A percentile compares a stretch with the other conserved stretches of the same genome.
These are phyloP conservation scores for Cytospora leucostoma DNA, from an alignment of 2,329 filamentous ascomycete genomes.

Conservation along the genomic window DNA sequence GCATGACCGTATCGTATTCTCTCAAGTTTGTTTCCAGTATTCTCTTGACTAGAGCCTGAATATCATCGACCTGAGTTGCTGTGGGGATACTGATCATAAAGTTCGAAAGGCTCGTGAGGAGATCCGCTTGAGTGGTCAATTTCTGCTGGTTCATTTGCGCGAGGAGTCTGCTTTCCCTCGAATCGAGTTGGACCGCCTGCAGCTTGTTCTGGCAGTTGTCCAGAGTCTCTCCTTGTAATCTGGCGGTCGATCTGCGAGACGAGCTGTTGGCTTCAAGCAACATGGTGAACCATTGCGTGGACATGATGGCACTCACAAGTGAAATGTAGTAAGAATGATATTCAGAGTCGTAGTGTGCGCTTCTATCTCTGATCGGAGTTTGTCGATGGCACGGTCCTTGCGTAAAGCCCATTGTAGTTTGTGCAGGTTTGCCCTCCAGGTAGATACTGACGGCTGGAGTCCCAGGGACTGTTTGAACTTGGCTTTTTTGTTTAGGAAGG, in stretches of 20 bases:
- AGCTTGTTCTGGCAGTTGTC: not conserved
- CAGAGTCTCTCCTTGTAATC: not conserved
- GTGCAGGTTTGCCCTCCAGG: not conserved
- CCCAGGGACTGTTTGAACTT: slow-evolving; percentile 3
- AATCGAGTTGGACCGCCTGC: not conserved
- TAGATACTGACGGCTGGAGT: not conserved
- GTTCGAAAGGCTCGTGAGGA: not conserved
- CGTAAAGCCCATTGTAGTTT: slow-evolving; percentile 16
- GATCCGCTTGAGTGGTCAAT: not conserved
- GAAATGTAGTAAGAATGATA: slow-evolving; percentile 4
- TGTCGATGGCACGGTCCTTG: slow-evolving; percentile 6
- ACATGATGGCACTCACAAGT: not conserved
- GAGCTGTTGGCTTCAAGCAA: not conserved
- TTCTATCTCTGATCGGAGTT: slow-evolving; percentile 5
- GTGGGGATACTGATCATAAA: not conserved
- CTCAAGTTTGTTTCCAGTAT: not conserved
- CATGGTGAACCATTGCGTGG: not conserved
- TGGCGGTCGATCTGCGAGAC: not conserved
- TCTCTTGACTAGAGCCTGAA: not conserved
- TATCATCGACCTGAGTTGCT: not conserved
- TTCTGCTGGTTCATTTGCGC: not conserved
- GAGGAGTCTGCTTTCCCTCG: not conserved
- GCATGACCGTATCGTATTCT: not conserved
- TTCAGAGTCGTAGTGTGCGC: slow-evolving; percentile 6
- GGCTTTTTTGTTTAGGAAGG: not conserved